Evolutionary conservation across 1,284 basidiomycete species (phyloP), one percentile per base, ranked within the genome.

Genomic region (Quambalaria eucalypti): DNA sequence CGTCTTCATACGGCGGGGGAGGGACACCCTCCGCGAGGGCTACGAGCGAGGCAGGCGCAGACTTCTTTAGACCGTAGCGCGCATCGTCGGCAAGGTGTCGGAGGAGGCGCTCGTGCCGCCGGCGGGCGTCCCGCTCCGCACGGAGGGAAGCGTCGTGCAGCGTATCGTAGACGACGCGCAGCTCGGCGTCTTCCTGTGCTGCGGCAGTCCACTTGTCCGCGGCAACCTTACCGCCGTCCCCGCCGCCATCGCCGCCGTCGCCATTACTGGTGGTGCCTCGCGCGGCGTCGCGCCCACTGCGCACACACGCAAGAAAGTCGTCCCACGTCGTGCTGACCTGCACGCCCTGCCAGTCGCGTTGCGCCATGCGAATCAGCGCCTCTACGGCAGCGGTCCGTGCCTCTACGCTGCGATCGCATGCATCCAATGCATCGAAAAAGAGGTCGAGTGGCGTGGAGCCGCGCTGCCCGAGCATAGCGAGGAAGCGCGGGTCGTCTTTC

Each of bases 391-490:
- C 79, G 25, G 88, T 84, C 66, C 87, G 87, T 25, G 81, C 81
- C 61, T 93, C 90, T 10, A 95, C 81, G 62, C 85, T 82, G 68
- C 90, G 85, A 66, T 90, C 89, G 2, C 96, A 81, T 38, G 81
- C 81, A 76, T 98, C 93, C 39, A 96, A 85, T 4, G 82, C 76
- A 74, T 98, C 93, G 88, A 90, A 96, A 78, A 96, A 98, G 9
- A 98, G 81, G 64, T 98, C 93, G 39, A 98, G 81, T 1, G 93
- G 90, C 61, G 87, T 90, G 2, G 89, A 93, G 14, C 95, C 95
- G 3, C 89, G 87, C 69, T 87, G 87, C 1, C 91, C 92, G 5
- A 96, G 83, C 73, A 96, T 83, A 57, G 83, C 81, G 29, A 85
- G 79, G 77, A 96, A 95, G n/a, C 90, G 84, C 44, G 82, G 79